These are phyloP conservation scores for Leccinum pachyderme DNA, from an alignment of 1,284 basidiomycete species.

Conservation along the genomic window DNA sequence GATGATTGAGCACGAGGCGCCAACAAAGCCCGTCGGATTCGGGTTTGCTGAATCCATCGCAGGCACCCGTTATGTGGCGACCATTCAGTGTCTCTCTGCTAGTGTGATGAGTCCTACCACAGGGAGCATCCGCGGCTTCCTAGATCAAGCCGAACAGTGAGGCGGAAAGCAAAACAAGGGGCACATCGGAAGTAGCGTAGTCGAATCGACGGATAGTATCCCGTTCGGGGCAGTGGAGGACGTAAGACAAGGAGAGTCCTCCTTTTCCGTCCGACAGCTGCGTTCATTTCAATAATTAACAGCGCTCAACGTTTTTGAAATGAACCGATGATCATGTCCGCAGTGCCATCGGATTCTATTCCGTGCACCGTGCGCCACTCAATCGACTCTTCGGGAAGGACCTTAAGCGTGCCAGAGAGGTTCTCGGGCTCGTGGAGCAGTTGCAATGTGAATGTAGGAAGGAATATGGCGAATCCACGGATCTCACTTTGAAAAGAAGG, in stretches of 20 bases:
- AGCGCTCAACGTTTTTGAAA: constrained; percentile 5
- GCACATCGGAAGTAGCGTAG: not conserved
- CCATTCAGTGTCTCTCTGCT: not conserved
- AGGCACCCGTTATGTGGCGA: constrained; percentile 34
- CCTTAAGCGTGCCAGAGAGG: constrained; percentile 1
- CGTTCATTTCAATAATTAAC: constrained; percentile 1
- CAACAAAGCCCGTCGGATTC: constrained; percentile 45
- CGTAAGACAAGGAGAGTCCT: not conserved
- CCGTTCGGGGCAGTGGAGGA: constrained; percentile 1
- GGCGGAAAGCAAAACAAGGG: not conserved
- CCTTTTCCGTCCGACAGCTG: constrained; percentile 12
- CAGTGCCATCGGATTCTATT: not conserved
- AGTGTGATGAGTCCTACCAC: not conserved
- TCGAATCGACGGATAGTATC: not conserved
- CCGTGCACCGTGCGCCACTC: constrained; percentile 6
- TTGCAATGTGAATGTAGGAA: not conserved
- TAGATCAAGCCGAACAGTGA: not conserved
- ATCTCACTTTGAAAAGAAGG: constrained; percentile 10
- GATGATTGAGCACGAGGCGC: constrained; percentile 47
- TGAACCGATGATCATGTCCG: not conserved
- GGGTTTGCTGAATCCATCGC: constrained; percentile 44
- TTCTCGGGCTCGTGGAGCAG: constrained; percentile 9
- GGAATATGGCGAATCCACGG: constrained; percentile 16
- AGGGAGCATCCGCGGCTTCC: not conserved
- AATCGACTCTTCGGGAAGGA: not conserved